Evolutionary conservation across 2,329 filamentous ascomycete species (phyloP), one percentile per base, ranked within the genome.

Genomic region (Aspergillus japonicus): DNA sequence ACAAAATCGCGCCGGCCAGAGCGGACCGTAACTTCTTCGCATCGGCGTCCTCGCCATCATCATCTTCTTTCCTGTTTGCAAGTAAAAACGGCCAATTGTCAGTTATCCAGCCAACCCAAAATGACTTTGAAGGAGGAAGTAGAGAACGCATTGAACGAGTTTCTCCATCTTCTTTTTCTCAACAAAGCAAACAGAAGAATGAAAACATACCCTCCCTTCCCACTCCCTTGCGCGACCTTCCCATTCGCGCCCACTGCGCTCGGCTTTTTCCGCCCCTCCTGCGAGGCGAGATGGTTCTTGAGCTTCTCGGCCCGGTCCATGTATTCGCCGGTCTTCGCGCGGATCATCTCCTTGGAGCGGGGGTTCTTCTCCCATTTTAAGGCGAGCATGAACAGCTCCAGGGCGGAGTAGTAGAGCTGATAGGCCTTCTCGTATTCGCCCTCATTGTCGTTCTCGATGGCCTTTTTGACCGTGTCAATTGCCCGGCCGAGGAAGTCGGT

Each of bases 301-400:
- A 99, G 86, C 82, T 98, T 98, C 82, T 99, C 95, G 65, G 95
- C 95, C 64, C 95, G 91, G 79, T 97, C 94, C 89, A 99, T 96
- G 83, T 99, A 99, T 75, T 97, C 94, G 69, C 84, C 90, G 21
- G 93, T 92, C 82, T 98, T 98, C 69, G 90, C 87, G 68, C 95
- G 89, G 77, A 99, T 97, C 86, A 96, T 96, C 74, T 96, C 92
- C 82, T 98, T 98, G 65, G 92, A 93, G 70, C 93, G 94, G 64
- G 90, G 88, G 80, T 97, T 98, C 85, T 98, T 99, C 82, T 99
- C 95, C 94, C 94, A 99, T 83, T 99, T 99, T 62, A 99, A 85
- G 35, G 95, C 95, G 62, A 98, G 90, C 90, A 99, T 96, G 83
- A 98, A 99, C 60, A 98, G 87, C 80, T 99, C 94, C 69, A 99